Base-by-base conservation (phyloP, 306 rosid species). In the Medicago lupulina region DNA sequence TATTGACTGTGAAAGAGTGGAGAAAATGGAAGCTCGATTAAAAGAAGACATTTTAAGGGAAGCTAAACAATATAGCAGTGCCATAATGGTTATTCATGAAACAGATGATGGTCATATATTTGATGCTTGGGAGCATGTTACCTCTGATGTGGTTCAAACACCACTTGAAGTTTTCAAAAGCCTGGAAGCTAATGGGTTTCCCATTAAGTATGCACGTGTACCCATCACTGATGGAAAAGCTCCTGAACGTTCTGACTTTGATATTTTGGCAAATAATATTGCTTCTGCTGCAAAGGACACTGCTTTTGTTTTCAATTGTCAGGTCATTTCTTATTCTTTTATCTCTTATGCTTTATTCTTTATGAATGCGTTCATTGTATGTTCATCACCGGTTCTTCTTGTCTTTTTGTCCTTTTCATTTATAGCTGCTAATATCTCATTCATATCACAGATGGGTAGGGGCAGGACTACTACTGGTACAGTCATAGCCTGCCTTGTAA, bases 401-500 rank as follows among this genome's bases (percentile, higher is more conserved):
- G 46, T 25, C 21, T 47, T 11, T 47, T 51, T 50, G 17, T 21
- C 47, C 63, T 74, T 83, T 76, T 54, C 58, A 72, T 54, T 61
- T 75, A 68, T 65, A 59, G 53, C 64, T 4, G 31, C 70, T 46
- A 70, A 76, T 72, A 49, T 69, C 16, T 51, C 65, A 61, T 76
- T 76, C 25, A 68, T 83, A 73, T 69, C 61, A 68, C 86, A 92
- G 96, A 92, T 90, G 98, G 98, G 98, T 53, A 86, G 86, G 83
- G 98, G 98, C 70, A 90, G 98, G 87, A 92, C 98, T 73, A 92
- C 98, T 71, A 90, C 98, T 60, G 98, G 96, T 49, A 92, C 96
- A 39, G 97, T 92, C 67, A 90, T 92, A 78, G 97, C 97, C 76
- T 92, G 97, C 82, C 94, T 92, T 76, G 73, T 92, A 84, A 92